Evolutionary conservation across 768 basidiomycete genomes (phyloP).

Genomic region (Clitopilus hobsonii): DNA sequence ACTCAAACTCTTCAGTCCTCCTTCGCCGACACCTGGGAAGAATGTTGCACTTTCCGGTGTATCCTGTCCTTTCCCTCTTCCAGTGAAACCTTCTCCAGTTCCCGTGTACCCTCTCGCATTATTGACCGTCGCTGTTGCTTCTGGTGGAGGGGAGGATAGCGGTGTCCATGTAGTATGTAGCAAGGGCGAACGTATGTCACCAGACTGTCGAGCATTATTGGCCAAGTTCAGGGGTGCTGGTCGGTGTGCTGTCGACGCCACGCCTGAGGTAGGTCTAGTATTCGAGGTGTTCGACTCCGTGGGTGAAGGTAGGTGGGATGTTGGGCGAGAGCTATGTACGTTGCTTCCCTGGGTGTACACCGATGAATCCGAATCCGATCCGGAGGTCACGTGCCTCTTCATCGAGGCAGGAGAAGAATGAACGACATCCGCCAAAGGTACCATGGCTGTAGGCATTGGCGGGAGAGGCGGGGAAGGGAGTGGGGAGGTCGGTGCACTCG

Average conservation of each 20-base stretch:
- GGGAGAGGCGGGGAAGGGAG: neutral
- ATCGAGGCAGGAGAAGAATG: too few relatives aligned
- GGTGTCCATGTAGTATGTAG: conserved; percentile 38
- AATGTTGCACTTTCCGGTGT: conserved; percentile 5
- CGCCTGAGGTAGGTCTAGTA: neutral
- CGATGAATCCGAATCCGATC: conserved; percentile 26
- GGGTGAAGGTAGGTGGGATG: conserved; percentile 1
- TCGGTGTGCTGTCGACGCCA: conserved; percentile 2
- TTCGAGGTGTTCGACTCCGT: neutral
- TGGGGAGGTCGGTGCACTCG: neutral
- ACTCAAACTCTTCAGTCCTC: neutral
- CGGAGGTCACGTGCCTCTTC: conserved; percentile 1
- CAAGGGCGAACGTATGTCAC: conserved; percentile 24
- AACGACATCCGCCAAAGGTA: neutral
- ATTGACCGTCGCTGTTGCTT: conserved; percentile 11
- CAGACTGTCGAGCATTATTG: conserved; percentile 2
- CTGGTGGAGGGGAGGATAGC: conserved; percentile 19
- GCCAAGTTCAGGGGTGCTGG: conserved; percentile 27
- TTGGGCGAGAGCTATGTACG: conserved; percentile 11
- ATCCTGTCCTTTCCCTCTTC: neutral
- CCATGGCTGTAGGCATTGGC: neutral
- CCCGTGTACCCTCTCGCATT: conserved; percentile 9
- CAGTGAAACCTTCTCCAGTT: conserved; percentile 6
- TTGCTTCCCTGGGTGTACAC: conserved; percentile 30
- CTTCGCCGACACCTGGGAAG: conserved; percentile 8